Percentiles rank a stretch among this genome's conserved stretches.
Conservation (phyloP, 805 yeast species). For the Candida cerambycidarum region DNA sequence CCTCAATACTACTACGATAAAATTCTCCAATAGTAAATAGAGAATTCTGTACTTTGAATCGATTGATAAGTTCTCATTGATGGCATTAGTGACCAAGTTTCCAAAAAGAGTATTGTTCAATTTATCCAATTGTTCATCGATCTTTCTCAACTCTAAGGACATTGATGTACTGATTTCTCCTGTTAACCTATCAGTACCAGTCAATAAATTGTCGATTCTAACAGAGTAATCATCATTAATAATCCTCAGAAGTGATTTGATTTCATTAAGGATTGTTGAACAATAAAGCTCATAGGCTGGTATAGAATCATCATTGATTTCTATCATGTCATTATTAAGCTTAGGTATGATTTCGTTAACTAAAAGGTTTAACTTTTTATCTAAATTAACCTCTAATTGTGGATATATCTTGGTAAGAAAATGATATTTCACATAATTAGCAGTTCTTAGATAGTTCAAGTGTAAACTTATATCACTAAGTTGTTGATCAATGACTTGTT, state of each 20-base stretch:
- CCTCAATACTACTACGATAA: slow-evolving; percentile 52
- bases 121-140: slow-evolving; percentile 50
- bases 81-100: slow-evolving; percentile 13
- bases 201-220: slow-evolving; percentile 58
- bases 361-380: slow-evolving; percentile 6
- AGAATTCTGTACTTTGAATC: slow-evolving; percentile 34
- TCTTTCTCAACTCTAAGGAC: slow-evolving; percentile 57
- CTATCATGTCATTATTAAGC: slow-evolving; percentile 16
- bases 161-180: slow-evolving; percentile 74
- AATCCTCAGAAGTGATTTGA: slow-evolving; percentile 33
- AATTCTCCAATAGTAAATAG: slow-evolving; percentile 50
- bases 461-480: slow-evolving; percentile 1
- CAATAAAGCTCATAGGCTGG: slow-evolving; percentile 36
- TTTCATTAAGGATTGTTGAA: slow-evolving; percentile 32
- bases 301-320: slow-evolving; percentile 32
- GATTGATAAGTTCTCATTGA: slow-evolving; percentile 14
- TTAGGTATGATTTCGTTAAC: slow-evolving; percentile 7
- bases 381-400: not conserved
- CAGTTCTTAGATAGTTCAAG: slow-evolving; percentile 8
- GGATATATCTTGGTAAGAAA: slow-evolving; percentile 13
- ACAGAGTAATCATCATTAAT: slow-evolving; percentile 48
- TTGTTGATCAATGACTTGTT: slow-evolving; percentile 9
- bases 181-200: slow-evolving; percentile 64
- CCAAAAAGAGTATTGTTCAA: slow-evolving; percentile 35
- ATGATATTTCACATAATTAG: slow-evolving; percentile 12